Evolutionary conservation across 2,329 filamentous ascomycete species (phyloP).

Genomic region (Colletotrichum horii): DNA sequence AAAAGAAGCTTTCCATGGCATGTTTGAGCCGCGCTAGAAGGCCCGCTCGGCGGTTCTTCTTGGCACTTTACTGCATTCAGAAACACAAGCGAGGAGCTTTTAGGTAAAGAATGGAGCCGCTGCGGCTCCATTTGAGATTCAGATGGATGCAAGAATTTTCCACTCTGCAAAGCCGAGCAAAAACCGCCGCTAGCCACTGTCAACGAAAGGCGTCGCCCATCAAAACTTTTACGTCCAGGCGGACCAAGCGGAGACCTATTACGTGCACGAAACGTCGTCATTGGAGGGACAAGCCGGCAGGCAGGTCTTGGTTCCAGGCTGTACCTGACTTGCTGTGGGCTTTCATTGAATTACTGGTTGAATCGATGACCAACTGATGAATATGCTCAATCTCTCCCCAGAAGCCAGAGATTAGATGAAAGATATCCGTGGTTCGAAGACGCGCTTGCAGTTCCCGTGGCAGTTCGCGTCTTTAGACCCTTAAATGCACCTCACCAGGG

Average conservation of each 20-base stretch:
- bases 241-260: neutral
- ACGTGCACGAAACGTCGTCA: neutral
- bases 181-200: slow-evolving; percentile 8
- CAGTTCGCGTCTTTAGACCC: neutral
- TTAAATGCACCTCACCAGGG: neutral
- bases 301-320: neutral
- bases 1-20: slow-evolving; percentile 21
- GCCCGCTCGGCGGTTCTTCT: neutral
- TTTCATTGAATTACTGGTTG: neutral
- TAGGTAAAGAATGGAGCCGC: slow-evolving; percentile 15
- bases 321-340: neutral
- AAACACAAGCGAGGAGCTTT: slow-evolving; percentile 13
- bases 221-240: slow-evolving; percentile 1
- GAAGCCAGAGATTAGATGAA: neutral
- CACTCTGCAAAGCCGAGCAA: slow-evolving; percentile 17
- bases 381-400: neutral
- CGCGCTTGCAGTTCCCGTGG: neutral
- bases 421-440: neutral
- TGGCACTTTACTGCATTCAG: neutral
- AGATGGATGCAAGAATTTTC: slow-evolving; percentile 14
- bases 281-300: neutral
- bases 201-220: neutral
- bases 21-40: slow-evolving; percentile 20
- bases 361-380: neutral
- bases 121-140: neutral